Evolutionary conservation across 2,329 filamentous ascomycete species (phyloP).

Genomic region (Fusarium irregulare): DNA sequence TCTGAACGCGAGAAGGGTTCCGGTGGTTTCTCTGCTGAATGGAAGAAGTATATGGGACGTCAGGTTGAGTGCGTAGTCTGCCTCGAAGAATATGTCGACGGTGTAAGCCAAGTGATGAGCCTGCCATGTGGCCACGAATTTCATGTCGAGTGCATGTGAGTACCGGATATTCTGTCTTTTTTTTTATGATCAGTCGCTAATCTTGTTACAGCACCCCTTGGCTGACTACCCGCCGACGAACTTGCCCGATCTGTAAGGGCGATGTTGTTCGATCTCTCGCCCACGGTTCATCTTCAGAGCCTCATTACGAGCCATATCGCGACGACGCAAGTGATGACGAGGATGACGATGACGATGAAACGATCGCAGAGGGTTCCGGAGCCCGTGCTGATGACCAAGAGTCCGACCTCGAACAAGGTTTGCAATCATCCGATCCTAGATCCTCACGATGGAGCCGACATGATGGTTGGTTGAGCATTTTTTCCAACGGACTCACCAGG

Average conservation of each 20-base stretch:
- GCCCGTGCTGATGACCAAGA: slow-evolving; percentile 48
- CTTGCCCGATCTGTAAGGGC: slow-evolving; percentile 98
- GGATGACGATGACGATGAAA: slow-evolving; percentile 56
- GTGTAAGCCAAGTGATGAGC: slow-evolving; percentile 95
- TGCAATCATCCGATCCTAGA: slow-evolving; percentile 40
- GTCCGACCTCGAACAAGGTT: slow-evolving; percentile 59
- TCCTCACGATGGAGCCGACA: slow-evolving; percentile 41
- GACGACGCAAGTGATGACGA: slow-evolving; percentile 61
- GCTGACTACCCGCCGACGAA: slow-evolving; percentile 93
- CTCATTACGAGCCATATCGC: slow-evolving; percentile 66
- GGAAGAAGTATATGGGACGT: slow-evolving; percentile 74
- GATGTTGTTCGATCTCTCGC: slow-evolving; percentile 84
- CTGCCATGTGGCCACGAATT: slow-evolving; percentile 98
- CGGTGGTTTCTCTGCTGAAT: slow-evolving; percentile 59
- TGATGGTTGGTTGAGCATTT: slow-evolving; percentile 54
- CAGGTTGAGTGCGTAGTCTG: slow-evolving; percentile 95
- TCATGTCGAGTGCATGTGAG: slow-evolving; percentile 98
- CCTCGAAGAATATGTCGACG: slow-evolving; percentile 94
- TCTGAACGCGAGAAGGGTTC: slow-evolving; percentile 62
- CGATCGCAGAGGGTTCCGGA: slow-evolving; percentile 52
- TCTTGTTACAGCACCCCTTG: slow-evolving; percentile 80
- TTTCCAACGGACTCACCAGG: slow-evolving; percentile 50
- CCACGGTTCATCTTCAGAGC: slow-evolving; percentile 62
- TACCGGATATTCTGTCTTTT: slow-evolving; percentile 45
- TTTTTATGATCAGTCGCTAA: background rate